Evolutionary conservation across 1,284 basidiomycete species (phyloP).

Genomic region (Ceratobasidium sp.): DNA sequence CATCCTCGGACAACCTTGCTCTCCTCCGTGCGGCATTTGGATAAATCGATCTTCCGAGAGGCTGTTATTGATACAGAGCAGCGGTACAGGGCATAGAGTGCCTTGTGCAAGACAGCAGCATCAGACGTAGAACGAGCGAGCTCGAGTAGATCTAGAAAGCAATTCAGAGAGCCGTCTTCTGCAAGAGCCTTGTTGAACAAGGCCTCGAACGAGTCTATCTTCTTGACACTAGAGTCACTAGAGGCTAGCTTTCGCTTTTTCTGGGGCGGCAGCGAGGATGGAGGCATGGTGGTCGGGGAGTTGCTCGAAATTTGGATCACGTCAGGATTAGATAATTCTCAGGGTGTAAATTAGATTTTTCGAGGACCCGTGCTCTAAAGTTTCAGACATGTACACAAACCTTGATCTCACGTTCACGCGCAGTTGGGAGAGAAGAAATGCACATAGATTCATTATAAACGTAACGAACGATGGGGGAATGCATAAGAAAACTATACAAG

Average conservation of each 20-base stretch:
- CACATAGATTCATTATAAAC: constrained; percentile 33
- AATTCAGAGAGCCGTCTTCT: constrained; percentile 75
- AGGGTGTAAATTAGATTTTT: constrained; percentile 3
- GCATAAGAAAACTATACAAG: constrained; percentile 40
- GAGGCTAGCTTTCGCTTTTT: constrained; percentile 41
- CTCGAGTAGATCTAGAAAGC: constrained; percentile 78
- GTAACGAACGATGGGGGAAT: constrained; percentile 10
- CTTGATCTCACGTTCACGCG: neutral
- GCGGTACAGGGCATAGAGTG: constrained; percentile 84
- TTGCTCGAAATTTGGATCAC: constrained; percentile 33
- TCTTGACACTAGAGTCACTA: neutral
- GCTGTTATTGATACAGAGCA: constrained; percentile 76
- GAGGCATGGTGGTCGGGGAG: constrained; percentile 29
- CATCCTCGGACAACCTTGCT: constrained; percentile 76
- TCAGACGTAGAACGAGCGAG: constrained; percentile 59
- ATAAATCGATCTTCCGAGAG: constrained; percentile 63
- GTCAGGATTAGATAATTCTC: too few relatives aligned
- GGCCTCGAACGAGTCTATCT: constrained; percentile 38
- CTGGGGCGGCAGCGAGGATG: constrained; percentile 39
- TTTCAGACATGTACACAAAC: constrained; percentile 3
- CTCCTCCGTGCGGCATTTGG: constrained; percentile 59
- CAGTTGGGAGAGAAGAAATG: constrained; percentile 1
- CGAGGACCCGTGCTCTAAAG: neutral
- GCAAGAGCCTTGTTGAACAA: constrained; percentile 30
- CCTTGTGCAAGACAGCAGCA: constrained; percentile 72